Evolutionary conservation across 2,329 filamentous ascomycete genomes (phyloP).

Genomic region (Verticillium albo-atrum): DNA sequence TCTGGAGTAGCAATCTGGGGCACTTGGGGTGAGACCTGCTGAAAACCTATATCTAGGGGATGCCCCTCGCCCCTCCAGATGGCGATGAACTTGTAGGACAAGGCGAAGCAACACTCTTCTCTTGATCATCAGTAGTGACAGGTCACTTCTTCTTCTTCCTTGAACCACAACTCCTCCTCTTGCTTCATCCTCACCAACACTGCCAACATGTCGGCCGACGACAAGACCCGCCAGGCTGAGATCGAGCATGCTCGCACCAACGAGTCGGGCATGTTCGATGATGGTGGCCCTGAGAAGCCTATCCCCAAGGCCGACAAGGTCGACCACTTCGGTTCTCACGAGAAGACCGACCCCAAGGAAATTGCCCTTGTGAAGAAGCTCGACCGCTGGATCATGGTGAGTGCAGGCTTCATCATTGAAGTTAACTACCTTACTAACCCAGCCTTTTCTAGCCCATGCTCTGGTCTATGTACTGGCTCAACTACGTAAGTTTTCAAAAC

Average conservation of each 20-base stretch:
- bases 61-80: background rate
- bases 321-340: constrained; percentile 33
- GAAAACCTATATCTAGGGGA: background rate
- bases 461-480: constrained; percentile 14
- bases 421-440: background rate
- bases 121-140: background rate
- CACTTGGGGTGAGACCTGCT: background rate
- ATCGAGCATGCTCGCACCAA: background rate
- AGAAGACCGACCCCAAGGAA: constrained; percentile 34
- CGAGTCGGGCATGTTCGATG: constrained; percentile 11
- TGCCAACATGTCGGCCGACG: background rate
- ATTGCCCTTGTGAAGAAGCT: constrained; percentile 35
- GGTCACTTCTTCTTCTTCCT: background rate
- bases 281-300: constrained; percentile 11
- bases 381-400: constrained; percentile 32
- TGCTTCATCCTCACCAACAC: background rate
- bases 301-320: constrained; percentile 13
- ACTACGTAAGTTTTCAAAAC: constrained; percentile 8
- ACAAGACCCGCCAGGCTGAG: background rate
- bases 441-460: constrained; percentile 12
- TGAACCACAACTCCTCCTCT: background rate
- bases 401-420: background rate
- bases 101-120: background rate
- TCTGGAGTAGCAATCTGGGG: background rate
- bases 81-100: background rate